Percentiles rank a stretch among this genome's conserved stretches.
These are phyloP conservation scores for Trichophyton equinum DNA, from an alignment of 2,329 filamentous ascomycete genomes.

Conservation along the genomic window DNA sequence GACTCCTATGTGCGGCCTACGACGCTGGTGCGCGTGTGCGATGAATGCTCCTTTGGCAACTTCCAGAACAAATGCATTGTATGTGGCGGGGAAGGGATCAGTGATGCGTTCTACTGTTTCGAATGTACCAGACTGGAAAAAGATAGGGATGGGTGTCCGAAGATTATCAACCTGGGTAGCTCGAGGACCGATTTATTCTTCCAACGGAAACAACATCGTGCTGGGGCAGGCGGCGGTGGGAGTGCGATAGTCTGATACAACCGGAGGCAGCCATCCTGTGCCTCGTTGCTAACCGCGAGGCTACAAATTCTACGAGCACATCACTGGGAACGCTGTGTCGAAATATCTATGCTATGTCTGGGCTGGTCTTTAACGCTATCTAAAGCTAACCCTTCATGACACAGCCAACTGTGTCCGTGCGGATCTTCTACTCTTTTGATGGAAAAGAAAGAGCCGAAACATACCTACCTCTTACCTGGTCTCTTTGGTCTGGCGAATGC, in stretches of 20 bases:
- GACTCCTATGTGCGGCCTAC: slow-evolving; percentile 98
- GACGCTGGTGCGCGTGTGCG: slow-evolving; percentile 93
- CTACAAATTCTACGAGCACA: not conserved
- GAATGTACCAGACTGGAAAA: slow-evolving; percentile 96
- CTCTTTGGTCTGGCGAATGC: slow-evolving; percentile 53
- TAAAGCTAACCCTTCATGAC: not conserved
- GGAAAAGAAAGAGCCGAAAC: not conserved
- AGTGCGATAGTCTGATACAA: not conserved
- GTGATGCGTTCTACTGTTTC: slow-evolving; percentile 98
- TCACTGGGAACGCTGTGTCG: not conserved
- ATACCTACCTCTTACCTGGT: slow-evolving; percentile 37
- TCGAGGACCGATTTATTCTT: slow-evolving; percentile 83
- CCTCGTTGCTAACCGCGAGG: not conserved
- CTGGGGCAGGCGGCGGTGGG: not conserved
- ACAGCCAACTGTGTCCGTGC: not conserved
- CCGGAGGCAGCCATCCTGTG: not conserved
- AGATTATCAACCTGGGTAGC: slow-evolving; percentile 97
- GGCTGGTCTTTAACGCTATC: not conserved
- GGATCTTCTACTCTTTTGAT: not conserved
- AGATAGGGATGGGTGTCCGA: slow-evolving; percentile 92
- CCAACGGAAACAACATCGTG: slow-evolving; percentile 48
- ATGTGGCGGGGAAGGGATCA: slow-evolving; percentile 95
- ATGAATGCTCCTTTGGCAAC: slow-evolving; percentile 98
- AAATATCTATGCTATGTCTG: not conserved
- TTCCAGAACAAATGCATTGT: slow-evolving; percentile 99